phyloP scores from a whole-genome alignment of 2,329 filamentous ascomycete genomes.

The Chaetomiaceae sp. region DNA sequence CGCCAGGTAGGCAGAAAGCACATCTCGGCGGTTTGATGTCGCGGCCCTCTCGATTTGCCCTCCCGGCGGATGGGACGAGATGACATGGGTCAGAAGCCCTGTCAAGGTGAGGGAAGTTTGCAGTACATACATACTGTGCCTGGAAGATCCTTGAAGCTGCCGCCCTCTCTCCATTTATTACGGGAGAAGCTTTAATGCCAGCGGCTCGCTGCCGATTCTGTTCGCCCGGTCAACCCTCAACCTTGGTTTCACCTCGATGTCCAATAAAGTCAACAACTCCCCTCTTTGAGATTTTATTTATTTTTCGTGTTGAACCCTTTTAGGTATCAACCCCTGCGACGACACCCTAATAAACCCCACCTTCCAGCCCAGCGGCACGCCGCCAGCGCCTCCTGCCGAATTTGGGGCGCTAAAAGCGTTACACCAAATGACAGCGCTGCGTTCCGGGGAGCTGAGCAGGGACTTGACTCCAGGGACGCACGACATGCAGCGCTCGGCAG shows the following conservation, averaged over 20 bases:
- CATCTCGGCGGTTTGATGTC: not conserved
- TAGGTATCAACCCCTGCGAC: not conserved
- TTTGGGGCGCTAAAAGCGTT: conserved; percentile 20
- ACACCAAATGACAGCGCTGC: conserved; percentile 21
- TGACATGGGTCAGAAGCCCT: not conserved
- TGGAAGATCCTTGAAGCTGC: conserved; percentile 8
- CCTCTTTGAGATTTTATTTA: not conserved
- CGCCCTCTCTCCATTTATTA: not conserved
- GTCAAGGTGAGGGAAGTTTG: too few relatives aligned
- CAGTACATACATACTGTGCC: not conserved
- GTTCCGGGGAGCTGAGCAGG: conserved; percentile 13
- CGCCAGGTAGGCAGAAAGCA: too few relatives aligned
- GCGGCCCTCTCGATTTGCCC: not conserved
- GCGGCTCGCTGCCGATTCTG: not conserved
- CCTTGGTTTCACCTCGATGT: not conserved
- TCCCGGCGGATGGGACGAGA: not conserved
- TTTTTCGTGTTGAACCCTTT: not conserved
- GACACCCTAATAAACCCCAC: not conserved
- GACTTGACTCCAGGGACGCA: conserved; percentile 11
- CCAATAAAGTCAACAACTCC: not conserved
- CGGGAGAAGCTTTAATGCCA: not conserved
- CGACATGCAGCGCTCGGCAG: conserved; percentile 27
- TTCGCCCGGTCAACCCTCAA: not conserved
- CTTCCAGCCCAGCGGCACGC: conserved; percentile 6
- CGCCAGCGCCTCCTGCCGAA: conserved; percentile 17